Conservation (phyloP, 257 asterid genomes). For the Paulownia fortunei region DNA sequence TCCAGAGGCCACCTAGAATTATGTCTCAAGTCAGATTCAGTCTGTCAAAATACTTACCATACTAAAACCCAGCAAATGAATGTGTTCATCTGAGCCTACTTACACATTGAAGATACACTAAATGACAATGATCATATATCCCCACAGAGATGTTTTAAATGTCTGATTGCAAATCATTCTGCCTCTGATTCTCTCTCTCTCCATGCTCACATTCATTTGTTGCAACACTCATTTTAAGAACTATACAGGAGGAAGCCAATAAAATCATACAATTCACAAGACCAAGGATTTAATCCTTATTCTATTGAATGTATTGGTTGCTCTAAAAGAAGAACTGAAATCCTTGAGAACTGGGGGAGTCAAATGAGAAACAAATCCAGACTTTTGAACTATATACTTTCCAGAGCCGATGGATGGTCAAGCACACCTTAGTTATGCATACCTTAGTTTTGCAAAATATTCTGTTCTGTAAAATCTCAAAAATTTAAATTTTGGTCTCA, state of each 20-base stretch:
- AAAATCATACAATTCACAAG: neutral
- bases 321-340: neutral
- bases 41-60: neutral
- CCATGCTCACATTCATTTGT: neutral
- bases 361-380: neutral
- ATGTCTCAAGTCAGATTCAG: neutral
- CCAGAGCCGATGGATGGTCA: neutral
- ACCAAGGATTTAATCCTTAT: neutral
- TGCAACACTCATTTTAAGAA: neutral
- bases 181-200: neutral
- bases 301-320: neutral
- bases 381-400: neutral
- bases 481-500: neutral
- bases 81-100: neutral
- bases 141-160: neutral
- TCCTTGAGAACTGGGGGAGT: neutral
- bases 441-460: no score
- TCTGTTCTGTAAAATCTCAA: neutral
- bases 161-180: neutral
- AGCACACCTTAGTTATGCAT: neutral
- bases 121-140: neutral
- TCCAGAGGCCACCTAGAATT: neutral
- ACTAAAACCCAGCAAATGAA: neutral
- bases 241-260: neutral
- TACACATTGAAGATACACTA: neutral